A percentile compares a stretch with the other conserved stretches of the same genome.
phyloP scores from a whole-genome alignment of 768 basidiomycete species.

The Tephrocybe sp. region DNA sequence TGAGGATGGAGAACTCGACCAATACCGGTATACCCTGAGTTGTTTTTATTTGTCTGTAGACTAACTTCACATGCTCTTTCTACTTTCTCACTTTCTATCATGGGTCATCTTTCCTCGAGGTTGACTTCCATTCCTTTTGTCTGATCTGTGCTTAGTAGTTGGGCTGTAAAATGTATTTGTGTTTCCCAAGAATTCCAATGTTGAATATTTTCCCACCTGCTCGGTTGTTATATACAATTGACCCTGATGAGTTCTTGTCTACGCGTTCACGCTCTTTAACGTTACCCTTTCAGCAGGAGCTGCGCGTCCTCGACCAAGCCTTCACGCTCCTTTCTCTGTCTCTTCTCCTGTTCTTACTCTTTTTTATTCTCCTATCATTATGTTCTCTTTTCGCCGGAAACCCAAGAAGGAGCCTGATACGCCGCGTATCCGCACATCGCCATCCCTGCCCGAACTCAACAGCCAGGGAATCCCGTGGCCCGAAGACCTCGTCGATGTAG shows the following conservation, averaged over 20 bases:
- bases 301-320: conserved; percentile 12
- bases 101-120: conserved; percentile 20
- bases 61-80: conserved; percentile 31
- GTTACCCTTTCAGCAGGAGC: conserved; percentile 5
- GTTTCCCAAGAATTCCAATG: conserved; percentile 12
- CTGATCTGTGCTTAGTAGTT: conserved; percentile 16
- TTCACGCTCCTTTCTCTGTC: conserved; percentile 19
- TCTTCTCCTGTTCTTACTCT: conserved; percentile 17
- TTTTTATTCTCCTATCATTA: conserved; percentile 29
- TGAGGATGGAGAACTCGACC: conserved; percentile 60
- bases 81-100: conserved; percentile 25
- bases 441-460: conserved; percentile 76
- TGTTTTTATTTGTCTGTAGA: conserved; percentile 34
- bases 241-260: conserved; percentile 13
- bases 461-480: conserved; percentile 85
- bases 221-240: conserved; percentile 5
- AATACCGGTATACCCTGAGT: conserved; percentile 56
- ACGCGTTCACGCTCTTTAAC: conserved; percentile 9
- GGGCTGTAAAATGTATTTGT: conserved; percentile 32
- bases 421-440: conserved; percentile 64
- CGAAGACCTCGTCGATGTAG: conserved; percentile 74
- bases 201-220: conserved; percentile 21
- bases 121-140: conserved; percentile 16
- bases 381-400: conserved; percentile 80
- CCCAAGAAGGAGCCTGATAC: conserved; percentile 50